Percentiles rank a stretch among this genome's conserved stretches.
Conservation (phyloP, 2,329 filamentous ascomycete genomes). For the Pseudomassariella vexata region DNA sequence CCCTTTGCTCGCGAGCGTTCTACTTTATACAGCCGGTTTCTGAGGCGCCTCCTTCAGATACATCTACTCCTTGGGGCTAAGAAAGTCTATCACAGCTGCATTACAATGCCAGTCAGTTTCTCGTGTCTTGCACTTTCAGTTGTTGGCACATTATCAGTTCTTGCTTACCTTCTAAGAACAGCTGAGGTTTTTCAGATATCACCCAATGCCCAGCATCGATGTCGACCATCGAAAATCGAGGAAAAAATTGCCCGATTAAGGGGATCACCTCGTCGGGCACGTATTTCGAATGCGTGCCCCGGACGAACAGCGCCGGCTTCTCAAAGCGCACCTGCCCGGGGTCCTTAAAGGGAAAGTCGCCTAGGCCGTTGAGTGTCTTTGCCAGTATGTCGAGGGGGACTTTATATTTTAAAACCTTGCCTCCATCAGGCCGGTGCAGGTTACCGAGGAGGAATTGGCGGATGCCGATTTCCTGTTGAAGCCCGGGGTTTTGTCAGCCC, state of each 20-base stretch:
- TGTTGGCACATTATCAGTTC: neutral
- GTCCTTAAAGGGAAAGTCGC: conserved; percentile 81
- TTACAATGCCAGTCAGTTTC: conserved; percentile 7
- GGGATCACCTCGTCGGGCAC: conserved; percentile 75
- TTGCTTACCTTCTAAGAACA: conserved; percentile 64
- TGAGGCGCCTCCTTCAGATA: conserved; percentile 7
- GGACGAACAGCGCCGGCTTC: conserved; percentile 75
- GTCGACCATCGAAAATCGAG: conserved; percentile 66
- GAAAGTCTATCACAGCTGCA: conserved; percentile 58
- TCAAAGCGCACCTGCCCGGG: conserved; percentile 63
- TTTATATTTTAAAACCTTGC: conserved; percentile 63
- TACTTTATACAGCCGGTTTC: conserved; percentile 20
- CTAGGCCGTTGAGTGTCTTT: conserved; percentile 65
- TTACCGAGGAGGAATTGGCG: conserved; percentile 92
- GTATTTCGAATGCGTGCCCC: conserved; percentile 72
- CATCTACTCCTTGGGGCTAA: conserved; percentile 41
- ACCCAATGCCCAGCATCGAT: conserved; percentile 82
- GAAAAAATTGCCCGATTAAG: conserved; percentile 78
- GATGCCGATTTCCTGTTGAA: conserved; percentile 59
- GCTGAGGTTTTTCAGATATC: conserved; percentile 80
- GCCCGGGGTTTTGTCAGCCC: conserved; percentile 4
- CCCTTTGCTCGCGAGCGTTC: conserved; percentile 8
- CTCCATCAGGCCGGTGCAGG: conserved; percentile 50
- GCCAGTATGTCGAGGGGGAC: conserved; percentile 71
- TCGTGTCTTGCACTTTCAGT: neutral